These are phyloP conservation scores for Iberis pinnata DNA, from an alignment of 345 rosid genomes.

Conservation along the genomic window DNA sequence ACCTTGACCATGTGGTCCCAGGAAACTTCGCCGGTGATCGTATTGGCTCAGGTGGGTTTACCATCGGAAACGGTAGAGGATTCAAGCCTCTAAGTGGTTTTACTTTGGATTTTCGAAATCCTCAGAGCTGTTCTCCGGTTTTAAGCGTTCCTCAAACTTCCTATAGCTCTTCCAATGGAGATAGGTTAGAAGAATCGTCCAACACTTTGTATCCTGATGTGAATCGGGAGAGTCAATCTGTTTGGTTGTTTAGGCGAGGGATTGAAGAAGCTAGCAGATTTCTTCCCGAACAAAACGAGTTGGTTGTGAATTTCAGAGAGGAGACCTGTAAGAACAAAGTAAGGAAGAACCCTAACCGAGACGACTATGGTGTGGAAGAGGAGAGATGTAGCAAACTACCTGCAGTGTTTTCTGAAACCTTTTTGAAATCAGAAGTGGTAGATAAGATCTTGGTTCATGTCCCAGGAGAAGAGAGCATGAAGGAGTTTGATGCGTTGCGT, in stretches of 20 bases:
- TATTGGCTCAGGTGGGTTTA: conserved; percentile 23
- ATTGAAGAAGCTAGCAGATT: conserved; percentile 70
- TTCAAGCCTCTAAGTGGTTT: conserved; percentile 29
- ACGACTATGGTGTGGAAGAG: conserved; percentile 44
- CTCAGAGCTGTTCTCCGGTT: conserved; percentile 26
- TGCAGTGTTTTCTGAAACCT: conserved; percentile 53
- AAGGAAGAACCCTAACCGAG: conserved; percentile 46
- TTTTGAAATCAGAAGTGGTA: conserved; percentile 52
- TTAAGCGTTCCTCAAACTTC: conserved; percentile 41
- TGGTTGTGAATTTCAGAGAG: conserved; percentile 37
- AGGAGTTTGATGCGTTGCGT: conserved; percentile 44
- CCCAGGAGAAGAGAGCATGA: conserved; percentile 27
- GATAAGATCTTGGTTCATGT: conserved; percentile 59
- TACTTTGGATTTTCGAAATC: conserved; percentile 24
- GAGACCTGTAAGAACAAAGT: conserved; percentile 31
- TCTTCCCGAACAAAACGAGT: conserved; percentile 43
- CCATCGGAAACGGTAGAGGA: conserved; percentile 20
- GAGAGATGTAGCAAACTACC: conserved; percentile 68
- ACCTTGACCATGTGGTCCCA: conserved; percentile 31
- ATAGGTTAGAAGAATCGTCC: conserved; percentile 51
- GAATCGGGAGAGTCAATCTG: conserved; percentile 39
- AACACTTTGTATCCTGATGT: conserved; percentile 35
- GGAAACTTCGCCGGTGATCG: conserved; percentile 23
- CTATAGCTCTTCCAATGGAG: conserved; percentile 28
- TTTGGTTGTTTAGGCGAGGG: conserved; percentile 67